phyloP scores from a whole-genome alignment of 805 yeast species.

The Candida ipomoeae region DNA sequence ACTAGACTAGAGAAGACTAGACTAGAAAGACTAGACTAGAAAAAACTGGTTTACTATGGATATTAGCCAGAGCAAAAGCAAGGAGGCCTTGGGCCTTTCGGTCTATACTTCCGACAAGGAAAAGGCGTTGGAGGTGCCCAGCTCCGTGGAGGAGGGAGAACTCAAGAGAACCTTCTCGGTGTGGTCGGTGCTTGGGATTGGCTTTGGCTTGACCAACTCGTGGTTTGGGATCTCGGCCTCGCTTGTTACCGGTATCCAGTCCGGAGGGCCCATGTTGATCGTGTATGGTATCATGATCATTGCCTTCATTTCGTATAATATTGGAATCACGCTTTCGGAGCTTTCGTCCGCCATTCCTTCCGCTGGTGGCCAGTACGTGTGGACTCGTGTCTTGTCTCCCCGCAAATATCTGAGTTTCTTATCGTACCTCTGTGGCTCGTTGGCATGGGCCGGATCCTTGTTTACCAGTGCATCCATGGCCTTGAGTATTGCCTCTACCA shows the following conservation, averaged over 20 bases:
- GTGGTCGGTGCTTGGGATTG: slow-evolving; percentile 37
- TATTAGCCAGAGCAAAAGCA: not conserved
- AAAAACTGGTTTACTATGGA: slow-evolving; percentile 1
- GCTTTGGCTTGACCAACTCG: slow-evolving; percentile 41
- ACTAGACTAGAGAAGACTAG: too few relatives aligned
- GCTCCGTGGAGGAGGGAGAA: slow-evolving; percentile 17
- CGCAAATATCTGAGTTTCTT: slow-evolving; percentile 33
- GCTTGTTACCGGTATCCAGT: slow-evolving; percentile 37
- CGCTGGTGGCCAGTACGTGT: slow-evolving; percentile 43
- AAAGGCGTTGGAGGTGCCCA: slow-evolving; percentile 9
- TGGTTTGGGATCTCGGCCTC: slow-evolving; percentile 42
- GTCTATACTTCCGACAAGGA: slow-evolving; percentile 13
- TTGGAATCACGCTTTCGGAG: slow-evolving; percentile 38
- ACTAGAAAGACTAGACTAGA: too few relatives aligned
- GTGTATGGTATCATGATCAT: slow-evolving; percentile 40
- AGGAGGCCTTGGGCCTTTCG: slow-evolving; percentile 10
- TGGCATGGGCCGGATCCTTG: slow-evolving; percentile 42
- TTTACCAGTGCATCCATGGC: slow-evolving; percentile 41
- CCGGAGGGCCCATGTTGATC: slow-evolving; percentile 41
- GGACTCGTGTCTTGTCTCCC: slow-evolving; percentile 40
- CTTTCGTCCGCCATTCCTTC: slow-evolving; percentile 38
- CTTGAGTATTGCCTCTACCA: slow-evolving; percentile 28
- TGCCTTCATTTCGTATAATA: slow-evolving; percentile 31
- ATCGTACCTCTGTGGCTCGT: slow-evolving; percentile 38
- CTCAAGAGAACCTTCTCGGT: slow-evolving; percentile 35